phyloP scores from a whole-genome alignment of 441 rosid genomes.

The Brassica balearica region DNA sequence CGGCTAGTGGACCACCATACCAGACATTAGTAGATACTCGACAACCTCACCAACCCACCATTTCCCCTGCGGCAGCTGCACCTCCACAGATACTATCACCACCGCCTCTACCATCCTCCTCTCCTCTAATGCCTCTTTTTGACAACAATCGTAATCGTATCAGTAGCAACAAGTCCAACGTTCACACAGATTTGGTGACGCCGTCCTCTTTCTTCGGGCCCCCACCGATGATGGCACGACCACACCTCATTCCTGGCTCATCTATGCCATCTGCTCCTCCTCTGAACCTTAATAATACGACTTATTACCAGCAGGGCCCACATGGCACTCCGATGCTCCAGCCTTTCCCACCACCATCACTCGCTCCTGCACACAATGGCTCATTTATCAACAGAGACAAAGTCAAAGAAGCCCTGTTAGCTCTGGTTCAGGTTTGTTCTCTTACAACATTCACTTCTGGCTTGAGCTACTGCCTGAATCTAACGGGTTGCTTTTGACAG shows the following conservation, averaged over 20 bases:
- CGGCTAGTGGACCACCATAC: slow-evolving; percentile 54
- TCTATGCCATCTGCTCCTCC: slow-evolving; percentile 64
- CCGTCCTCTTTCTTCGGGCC: slow-evolving; percentile 75
- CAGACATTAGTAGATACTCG: slow-evolving; percentile 53
- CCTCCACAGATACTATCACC: slow-evolving; percentile 58
- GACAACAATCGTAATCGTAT: slow-evolving; percentile 54
- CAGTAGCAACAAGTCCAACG: slow-evolving; percentile 51
- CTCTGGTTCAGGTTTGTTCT: slow-evolving; percentile 79
- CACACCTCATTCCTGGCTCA: slow-evolving; percentile 46
- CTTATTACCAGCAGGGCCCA: slow-evolving; percentile 57
- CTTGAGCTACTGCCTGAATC: slow-evolving; percentile 19
- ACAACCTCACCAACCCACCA: slow-evolving; percentile 51
- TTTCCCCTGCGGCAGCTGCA: slow-evolving; percentile 49
- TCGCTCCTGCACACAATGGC: slow-evolving; percentile 60
- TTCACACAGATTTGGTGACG: slow-evolving; percentile 64
- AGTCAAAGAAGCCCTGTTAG: slow-evolving; percentile 75
- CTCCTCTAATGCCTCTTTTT: slow-evolving; percentile 56
- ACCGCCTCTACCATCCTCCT: slow-evolving; percentile 53
- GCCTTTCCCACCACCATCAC: slow-evolving; percentile 91
- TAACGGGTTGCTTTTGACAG: slow-evolving; percentile 47
- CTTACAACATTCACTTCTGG: slow-evolving; percentile 19
- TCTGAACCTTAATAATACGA: slow-evolving; percentile 53
- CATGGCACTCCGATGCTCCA: slow-evolving; percentile 91
- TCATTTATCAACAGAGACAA: slow-evolving; percentile 68
- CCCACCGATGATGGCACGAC: slow-evolving; percentile 51